Conservation (phyloP, 768 basidiomycete species). For the Podaxis mareebaensis region DNA sequence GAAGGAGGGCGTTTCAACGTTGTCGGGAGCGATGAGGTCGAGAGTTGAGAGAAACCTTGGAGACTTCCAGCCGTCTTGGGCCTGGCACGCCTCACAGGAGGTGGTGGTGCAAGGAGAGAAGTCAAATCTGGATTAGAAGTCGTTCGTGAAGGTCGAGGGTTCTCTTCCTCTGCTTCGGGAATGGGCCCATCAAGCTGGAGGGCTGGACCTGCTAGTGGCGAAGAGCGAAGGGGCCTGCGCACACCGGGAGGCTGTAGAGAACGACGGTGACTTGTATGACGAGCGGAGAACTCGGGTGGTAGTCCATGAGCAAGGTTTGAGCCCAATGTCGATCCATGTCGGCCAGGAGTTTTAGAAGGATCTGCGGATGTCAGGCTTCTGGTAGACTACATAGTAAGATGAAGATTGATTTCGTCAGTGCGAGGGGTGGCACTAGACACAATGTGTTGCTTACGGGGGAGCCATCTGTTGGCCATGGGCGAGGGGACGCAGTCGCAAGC, state of each 20-base stretch:
- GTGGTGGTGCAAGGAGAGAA: conserved; percentile 8
- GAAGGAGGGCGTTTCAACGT: not conserved
- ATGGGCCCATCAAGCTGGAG: conserved; percentile 25
- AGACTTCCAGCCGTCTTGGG: conserved; percentile 10
- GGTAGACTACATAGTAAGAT: not conserved
- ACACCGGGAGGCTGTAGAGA: conserved; percentile 17
- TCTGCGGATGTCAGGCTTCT: not conserved
- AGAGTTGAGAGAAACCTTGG: not conserved
- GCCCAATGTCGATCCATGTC: not conserved
- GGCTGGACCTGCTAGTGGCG: conserved; percentile 42
- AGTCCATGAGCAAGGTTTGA: not conserved
- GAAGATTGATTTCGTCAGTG: not conserved
- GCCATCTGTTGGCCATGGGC: conserved; percentile 4
- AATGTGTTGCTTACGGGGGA: not conserved
- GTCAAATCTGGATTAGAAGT: conserved; percentile 23
- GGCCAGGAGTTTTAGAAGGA: not conserved
- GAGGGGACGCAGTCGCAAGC: not conserved
- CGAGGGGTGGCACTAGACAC: not conserved
- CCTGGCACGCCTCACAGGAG: not conserved
- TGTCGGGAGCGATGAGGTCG: not conserved
- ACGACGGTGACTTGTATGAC: conserved; percentile 14
- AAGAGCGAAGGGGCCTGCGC: conserved; percentile 39
- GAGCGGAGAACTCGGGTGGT: not conserved
- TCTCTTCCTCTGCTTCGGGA: conserved; percentile 7
- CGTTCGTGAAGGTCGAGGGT: conserved; percentile 5